A percentile compares a stretch with the other conserved stretches of the same genome.
phyloP scores from a whole-genome alignment of 305 asterid species.

The Rubia tinctorum region DNA sequence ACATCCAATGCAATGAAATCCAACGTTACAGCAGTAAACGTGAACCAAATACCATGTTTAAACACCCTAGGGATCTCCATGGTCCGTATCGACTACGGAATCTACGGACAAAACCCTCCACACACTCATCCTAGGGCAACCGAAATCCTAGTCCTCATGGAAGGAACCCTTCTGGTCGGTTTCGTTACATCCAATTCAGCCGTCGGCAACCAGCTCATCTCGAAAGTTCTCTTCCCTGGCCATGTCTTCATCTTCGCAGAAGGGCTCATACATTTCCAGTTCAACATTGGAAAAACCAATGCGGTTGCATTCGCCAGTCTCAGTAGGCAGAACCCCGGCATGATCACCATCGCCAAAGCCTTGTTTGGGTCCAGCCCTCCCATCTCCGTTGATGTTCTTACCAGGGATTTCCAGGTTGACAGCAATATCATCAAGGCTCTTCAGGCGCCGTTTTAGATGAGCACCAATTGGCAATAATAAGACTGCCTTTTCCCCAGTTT shows the following conservation, averaged over 20 bases:
- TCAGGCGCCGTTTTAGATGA: neutral
- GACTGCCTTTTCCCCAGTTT: too few species aligned
- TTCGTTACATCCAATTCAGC: neutral
- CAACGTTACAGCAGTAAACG: neutral
- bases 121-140: constrained; percentile 1
- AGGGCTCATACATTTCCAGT: neutral
- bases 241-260: neutral
- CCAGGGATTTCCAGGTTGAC: neutral
- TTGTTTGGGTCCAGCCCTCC: neutral
- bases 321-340: neutral
- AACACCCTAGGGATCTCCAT: neutral
- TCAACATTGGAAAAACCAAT: neutral
- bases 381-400: neutral
- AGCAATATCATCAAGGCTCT: neutral
- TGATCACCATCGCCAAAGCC: neutral
- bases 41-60: neutral
- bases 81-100: neutral
- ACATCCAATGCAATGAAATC: neutral
- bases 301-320: constrained; percentile 1
- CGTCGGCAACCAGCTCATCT: neutral
- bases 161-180: neutral
- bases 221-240: neutral
- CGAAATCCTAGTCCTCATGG: neutral
- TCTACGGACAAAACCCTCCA: neutral
- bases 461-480: too few species aligned